Evolutionary conservation across 345 rosid genomes (phyloP).

Genomic region (Dimocarpus longan): DNA sequence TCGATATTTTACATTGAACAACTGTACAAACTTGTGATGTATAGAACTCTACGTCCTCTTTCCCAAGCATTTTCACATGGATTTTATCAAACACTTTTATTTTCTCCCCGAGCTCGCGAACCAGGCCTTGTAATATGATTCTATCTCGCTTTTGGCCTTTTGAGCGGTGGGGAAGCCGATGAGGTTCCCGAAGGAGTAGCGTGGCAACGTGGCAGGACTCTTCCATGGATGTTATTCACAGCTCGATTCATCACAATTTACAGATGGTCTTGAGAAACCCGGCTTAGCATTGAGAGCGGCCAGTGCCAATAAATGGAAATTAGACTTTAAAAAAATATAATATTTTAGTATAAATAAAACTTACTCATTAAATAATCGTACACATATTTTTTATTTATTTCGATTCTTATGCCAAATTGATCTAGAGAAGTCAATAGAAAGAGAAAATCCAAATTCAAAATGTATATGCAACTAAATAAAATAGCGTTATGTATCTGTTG

Average conservation of each 20-base stretch:
- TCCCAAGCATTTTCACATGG: constrained; percentile 13
- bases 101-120: background rate
- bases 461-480: too few relatives aligned
- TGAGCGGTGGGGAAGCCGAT: background rate
- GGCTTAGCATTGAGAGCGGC: too few relatives aligned
- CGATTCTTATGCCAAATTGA: too few relatives aligned
- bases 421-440: too few relatives aligned
- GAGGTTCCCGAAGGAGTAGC: background rate
- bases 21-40: constrained; percentile 21
- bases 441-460: too few relatives aligned
- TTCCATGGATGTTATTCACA: background rate
- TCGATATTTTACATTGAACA: constrained; percentile 29
- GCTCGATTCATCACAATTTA: background rate
- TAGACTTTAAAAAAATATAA: too few relatives aligned
- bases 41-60: constrained; percentile 24
- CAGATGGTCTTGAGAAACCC: background rate
- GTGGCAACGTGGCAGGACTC: background rate
- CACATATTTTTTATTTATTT: too few relatives aligned
- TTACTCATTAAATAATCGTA: too few relatives aligned
- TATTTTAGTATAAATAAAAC: too few relatives aligned
- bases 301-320: too few relatives aligned
- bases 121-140: constrained; percentile 19
- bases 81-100: background rate
- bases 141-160: constrained; percentile 4
- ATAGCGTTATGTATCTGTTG: too few relatives aligned